phyloP scores from a whole-genome alignment of 192 early-diverging fungal species.

The Coemansia javaensis region DNA sequence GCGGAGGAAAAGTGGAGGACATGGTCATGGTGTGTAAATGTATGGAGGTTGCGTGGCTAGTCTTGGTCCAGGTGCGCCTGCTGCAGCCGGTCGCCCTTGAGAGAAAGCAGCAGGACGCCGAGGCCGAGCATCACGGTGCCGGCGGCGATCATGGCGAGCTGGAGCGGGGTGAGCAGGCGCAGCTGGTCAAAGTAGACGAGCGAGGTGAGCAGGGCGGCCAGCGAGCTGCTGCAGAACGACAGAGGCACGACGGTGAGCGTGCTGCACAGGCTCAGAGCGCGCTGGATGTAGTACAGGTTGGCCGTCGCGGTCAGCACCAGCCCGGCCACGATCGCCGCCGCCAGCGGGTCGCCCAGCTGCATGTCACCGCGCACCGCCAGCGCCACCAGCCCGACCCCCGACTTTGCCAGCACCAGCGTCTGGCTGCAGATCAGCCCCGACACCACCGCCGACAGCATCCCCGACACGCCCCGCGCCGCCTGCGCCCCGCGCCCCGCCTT shows the following conservation, averaged over 20 bases:
- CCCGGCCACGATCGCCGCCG: conserved; percentile 60
- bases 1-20: too few species aligned
- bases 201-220: conserved; percentile 69
- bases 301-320: conserved; percentile 46
- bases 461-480: conserved; percentile 43
- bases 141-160: conserved; percentile 61
- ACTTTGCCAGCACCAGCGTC: conserved; percentile 71
- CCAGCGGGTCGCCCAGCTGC: conserved; percentile 65
- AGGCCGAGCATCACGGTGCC: conserved; percentile 60
- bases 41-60: neutral
- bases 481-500: conserved; percentile 20
- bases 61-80: conserved; percentile 6
- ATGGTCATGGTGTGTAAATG: neutral
- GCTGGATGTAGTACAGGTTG: conserved; percentile 74
- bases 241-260: conserved; percentile 71
- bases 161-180: conserved; percentile 54
- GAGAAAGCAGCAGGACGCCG: conserved; percentile 65
- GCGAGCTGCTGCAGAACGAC: conserved; percentile 69
- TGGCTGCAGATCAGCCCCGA: conserved; percentile 70
- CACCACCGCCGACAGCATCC: conserved; percentile 63
- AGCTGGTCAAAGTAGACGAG: conserved; percentile 78
- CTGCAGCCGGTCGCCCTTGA: conserved; percentile 31
- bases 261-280: conserved; percentile 65
- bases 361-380: conserved; percentile 57
- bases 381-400: conserved; percentile 67